Conservation (phyloP, 2,329 filamentous ascomycete genomes). For the Cladosporium cucumerinum region DNA sequence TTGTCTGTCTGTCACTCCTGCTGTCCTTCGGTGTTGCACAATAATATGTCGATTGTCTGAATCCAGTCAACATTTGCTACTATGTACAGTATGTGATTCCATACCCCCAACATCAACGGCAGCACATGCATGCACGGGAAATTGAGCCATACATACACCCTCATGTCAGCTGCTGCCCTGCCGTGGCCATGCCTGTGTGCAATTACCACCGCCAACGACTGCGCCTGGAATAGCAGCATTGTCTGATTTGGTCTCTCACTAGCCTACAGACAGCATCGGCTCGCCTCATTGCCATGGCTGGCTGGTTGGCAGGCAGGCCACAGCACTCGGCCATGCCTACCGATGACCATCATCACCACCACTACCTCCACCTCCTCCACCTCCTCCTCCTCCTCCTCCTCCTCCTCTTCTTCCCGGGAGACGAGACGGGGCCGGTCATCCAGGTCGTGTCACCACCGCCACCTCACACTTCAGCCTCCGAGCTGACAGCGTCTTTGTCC, state of each 20-base stretch:
- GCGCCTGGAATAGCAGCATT: slow-evolving; percentile 3
- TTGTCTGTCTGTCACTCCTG: no score
- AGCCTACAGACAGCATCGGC: neutral
- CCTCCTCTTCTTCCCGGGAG: no score
- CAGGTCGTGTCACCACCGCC: slow-evolving; percentile 12
- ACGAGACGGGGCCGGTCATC: neutral
- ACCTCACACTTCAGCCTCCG: slow-evolving; percentile 5
- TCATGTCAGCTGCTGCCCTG: neutral
- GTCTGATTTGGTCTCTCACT: neutral
- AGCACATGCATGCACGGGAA: neutral
- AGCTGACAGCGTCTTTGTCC: slow-evolving; percentile 13
- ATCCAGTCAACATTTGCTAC: no score
- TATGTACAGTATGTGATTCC: no score
- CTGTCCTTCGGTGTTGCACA: neutral
- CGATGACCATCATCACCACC: neutral
- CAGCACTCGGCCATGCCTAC: neutral
- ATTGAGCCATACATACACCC: neutral
- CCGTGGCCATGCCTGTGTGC: neutral
- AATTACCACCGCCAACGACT: neutral
- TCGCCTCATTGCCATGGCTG: neutral
- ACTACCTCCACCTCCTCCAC: no score
- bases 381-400: no score
- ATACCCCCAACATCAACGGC: neutral
- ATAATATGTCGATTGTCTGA: no score
- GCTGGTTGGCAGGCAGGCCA: no score